Evolutionary conservation across 2,329 filamentous ascomycete species (phyloP).

Genomic region (Calonectria pseudoturangicola): DNA sequence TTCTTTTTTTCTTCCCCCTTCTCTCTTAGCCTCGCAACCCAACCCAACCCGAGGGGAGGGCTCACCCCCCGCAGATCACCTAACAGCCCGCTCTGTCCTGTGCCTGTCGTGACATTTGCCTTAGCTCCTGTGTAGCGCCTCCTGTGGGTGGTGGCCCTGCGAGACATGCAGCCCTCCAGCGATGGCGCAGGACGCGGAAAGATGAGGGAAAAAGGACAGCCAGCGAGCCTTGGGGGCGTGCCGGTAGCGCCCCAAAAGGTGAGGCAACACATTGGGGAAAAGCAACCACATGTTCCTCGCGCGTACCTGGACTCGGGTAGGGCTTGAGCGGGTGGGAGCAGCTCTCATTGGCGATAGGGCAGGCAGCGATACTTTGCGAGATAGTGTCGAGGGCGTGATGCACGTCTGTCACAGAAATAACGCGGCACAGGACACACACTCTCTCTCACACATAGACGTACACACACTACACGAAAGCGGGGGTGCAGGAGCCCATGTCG

Average conservation of each 20-base stretch:
- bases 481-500: constrained; percentile 1
- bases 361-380: constrained; percentile 2
- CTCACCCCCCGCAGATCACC: constrained; percentile 18
- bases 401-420: constrained; percentile 23
- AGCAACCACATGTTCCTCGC: constrained; percentile 9
- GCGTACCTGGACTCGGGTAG: background rate
- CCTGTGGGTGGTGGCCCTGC: constrained; percentile 30
- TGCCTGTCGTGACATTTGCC: constrained; percentile 26
- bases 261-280: constrained; percentile 1
- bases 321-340: background rate
- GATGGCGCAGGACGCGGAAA: constrained; percentile 35
- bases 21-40: constrained; percentile 10
- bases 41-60: constrained; percentile 19
- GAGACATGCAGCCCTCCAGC: constrained; percentile 48
- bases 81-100: background rate
- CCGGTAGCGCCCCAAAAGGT: background rate
- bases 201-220: constrained; percentile 15
- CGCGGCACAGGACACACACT: background rate
- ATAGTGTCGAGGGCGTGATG: constrained; percentile 15
- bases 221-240: background rate
- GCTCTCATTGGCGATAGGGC: constrained; percentile 10
- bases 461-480: constrained; percentile 8
- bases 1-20: constrained; percentile 14
- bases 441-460: background rate
- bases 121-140: constrained; percentile 40